phyloP scores from a whole-genome alignment of 495 filamentous ascomycete genomes.

The Tuber brumale region DNA sequence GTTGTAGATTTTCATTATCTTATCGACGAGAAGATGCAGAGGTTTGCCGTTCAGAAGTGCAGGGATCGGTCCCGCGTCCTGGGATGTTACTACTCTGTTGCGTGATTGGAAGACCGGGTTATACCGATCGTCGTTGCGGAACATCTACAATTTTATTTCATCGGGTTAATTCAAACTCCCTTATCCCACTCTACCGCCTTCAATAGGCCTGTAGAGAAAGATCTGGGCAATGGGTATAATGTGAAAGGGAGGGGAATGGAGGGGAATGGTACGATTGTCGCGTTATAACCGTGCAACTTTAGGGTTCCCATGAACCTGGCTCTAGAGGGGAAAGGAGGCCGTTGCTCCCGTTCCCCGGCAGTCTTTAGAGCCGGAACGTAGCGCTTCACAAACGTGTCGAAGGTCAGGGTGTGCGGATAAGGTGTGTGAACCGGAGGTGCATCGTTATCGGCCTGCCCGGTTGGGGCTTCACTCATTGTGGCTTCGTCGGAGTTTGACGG shows the following conservation, averaged over 20 bases:
- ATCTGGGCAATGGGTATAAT: background rate
- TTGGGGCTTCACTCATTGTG: background rate
- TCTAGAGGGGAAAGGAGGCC: slow-evolving; percentile 20
- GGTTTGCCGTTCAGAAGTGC: slow-evolving; percentile 18
- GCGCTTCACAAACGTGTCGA: slow-evolving; percentile 24
- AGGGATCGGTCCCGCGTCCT: slow-evolving; percentile 21
- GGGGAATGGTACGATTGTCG: slow-evolving; percentile 22
- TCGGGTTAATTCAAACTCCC: background rate
- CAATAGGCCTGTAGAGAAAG: background rate
- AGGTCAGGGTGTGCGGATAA: slow-evolving; percentile 29
- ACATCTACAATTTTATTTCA: slow-evolving; percentile 13
- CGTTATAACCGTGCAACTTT: slow-evolving; percentile 33
- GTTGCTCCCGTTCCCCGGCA: slow-evolving; percentile 3
- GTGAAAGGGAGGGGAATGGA: background rate
- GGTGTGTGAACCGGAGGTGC: slow-evolving; percentile 17
- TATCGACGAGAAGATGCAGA: slow-evolving; percentile 16
- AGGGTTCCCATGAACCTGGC: slow-evolving; percentile 30
- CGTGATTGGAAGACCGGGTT: slow-evolving; percentile 25
- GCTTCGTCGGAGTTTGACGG: background rate
- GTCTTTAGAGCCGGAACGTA: slow-evolving; percentile 22
- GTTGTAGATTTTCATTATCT: slow-evolving; percentile 16
- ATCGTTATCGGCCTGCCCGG: background rate
- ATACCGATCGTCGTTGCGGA: slow-evolving; percentile 16
- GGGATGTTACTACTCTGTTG: slow-evolving; percentile 23
- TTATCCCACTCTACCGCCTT: background rate